phyloP scores from a whole-genome alignment of 192 early-diverging fungal genomes.

The Rhizophagus prolifer region DNA sequence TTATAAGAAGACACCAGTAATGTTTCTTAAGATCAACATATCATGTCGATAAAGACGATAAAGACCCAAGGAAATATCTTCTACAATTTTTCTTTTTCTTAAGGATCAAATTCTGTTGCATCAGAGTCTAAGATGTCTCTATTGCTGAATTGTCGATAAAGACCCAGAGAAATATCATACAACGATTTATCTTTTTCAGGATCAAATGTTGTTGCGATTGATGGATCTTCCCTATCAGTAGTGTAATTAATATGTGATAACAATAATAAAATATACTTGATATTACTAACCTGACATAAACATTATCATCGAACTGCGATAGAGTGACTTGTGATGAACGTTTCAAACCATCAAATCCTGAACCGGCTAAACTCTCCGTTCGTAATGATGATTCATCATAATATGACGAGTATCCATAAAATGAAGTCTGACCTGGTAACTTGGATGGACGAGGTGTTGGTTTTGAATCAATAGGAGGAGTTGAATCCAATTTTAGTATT shows the following conservation, averaged over 20 bases:
- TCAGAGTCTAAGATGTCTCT: neutral
- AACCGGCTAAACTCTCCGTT: neutral
- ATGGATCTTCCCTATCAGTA: slow-evolving; percentile 7
- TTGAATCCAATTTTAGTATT: neutral
- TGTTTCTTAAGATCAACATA: too few relatives aligned
- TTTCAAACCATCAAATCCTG: neutral
- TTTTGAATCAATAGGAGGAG: neutral
- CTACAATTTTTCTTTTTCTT: too few relatives aligned
- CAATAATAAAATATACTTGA: neutral
- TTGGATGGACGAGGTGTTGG: neutral
- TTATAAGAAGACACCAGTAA: too few relatives aligned
- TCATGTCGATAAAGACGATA: too few relatives aligned
- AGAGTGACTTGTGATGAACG: slow-evolving; percentile 16
- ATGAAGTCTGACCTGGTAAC: neutral
- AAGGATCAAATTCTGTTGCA: too few relatives aligned
- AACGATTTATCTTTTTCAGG: slow-evolving; percentile 25
- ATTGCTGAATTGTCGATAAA: slow-evolving; percentile 22
- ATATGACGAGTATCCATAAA: neutral
- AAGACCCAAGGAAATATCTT: too few relatives aligned
- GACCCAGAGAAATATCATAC: slow-evolving; percentile 7
- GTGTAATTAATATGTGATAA: neutral
- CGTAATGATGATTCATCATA: neutral
- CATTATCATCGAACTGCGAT: slow-evolving; percentile 19
- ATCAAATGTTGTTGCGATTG: slow-evolving; percentile 29
- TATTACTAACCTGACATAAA: slow-evolving; percentile 6